Evolutionary conservation across 1,284 basidiomycete species (phyloP), one percentile per base, ranked within the genome.

Genomic region (Leccinum colubrinum): DNA sequence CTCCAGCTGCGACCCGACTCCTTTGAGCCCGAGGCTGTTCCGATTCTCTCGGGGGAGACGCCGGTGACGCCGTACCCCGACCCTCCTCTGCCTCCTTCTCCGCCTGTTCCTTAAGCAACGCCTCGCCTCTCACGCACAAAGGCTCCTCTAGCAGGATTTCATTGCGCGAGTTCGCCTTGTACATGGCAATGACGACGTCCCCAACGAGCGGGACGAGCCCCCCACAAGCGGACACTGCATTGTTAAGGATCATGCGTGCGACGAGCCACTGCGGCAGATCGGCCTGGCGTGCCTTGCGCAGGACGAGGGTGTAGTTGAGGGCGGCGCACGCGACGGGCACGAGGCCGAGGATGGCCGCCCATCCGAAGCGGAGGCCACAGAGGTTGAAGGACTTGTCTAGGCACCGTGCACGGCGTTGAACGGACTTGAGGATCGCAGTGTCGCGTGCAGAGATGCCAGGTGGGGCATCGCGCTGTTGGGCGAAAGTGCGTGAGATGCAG

Each of bases 91-190:
- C 62, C 63, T 52, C 61, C n/a, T 67, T 66, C 56, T 76, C 75
- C 6, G 74, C 75, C 55, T 81, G 74, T 62, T 80, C 67, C 72
- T 83, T 86, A 56, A 90, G 65, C 66, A 79, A 84, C 67, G 88
- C 83, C 59, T 86, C 84, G 0, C 87, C 90, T 43, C 90, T 81
- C 33, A 89, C 78, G 41, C 87, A 81, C 59, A 93, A 72, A 72
- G 82, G 90, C 74, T 91, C 89, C 67, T 91, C 88, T 41, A 93
- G 77, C 20, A 93, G 75, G 2, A 81, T 81, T 3, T 93, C 94
- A 71, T 97, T 97, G 65, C 95, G 82, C 51, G 87, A 92, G 76
- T 97, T 98, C n/a, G 94, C 86, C 74, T 94, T 95, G 83, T 82
- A 97, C 4, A 77, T 78, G 56, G 80, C 94, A 71, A 94, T 74